Evolutionary conservation across 208 protist species (phyloP).

Genomic region (Wallacemonas collosoma): DNA sequence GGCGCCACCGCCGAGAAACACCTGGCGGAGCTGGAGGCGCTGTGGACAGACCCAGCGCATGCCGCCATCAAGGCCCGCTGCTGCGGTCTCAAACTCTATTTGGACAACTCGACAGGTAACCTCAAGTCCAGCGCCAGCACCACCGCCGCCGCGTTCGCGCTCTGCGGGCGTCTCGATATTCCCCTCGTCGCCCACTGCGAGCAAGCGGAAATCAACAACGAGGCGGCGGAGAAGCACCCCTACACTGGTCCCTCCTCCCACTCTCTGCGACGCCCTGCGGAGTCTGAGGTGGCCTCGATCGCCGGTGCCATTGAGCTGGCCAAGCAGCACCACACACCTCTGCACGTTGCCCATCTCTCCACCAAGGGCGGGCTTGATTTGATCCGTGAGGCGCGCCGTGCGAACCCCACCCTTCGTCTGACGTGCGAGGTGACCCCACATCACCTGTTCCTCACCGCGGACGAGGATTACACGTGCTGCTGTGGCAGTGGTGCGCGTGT

Average conservation of each 20-base stretch:
- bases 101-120: conserved; percentile 89
- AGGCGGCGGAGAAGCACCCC: conserved; percentile 51
- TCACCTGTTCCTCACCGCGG: conserved; percentile 88
- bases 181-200: conserved; percentile 90
- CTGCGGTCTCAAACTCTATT: conserved; percentile 86
- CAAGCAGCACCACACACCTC: conserved; percentile 47
- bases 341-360: conserved; percentile 93
- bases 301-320: conserved; percentile 70
- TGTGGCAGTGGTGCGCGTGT: conserved; percentile 58
- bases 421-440: conserved; percentile 92
- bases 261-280: conserved; percentile 73
- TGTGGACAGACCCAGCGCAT: conserved; percentile 67
- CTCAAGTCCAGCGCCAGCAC: conserved; percentile 68
- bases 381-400: conserved; percentile 63
- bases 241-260: conserved; percentile 70
- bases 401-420: conserved; percentile 61
- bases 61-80: conserved; percentile 56
- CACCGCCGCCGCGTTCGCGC: conserved; percentile 62
- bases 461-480: conserved; percentile 60
- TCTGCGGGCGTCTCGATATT: conserved; percentile 73
- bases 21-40: conserved; percentile 62
- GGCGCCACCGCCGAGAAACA: conserved; percentile 71
- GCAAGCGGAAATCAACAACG: conserved; percentile 76
- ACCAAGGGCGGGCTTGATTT: conserved; percentile 80
- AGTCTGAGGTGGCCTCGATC: conserved; percentile 73